Conservation (phyloP, 768 basidiomycete genomes). For the Thelephora aurantiotincta region DNA sequence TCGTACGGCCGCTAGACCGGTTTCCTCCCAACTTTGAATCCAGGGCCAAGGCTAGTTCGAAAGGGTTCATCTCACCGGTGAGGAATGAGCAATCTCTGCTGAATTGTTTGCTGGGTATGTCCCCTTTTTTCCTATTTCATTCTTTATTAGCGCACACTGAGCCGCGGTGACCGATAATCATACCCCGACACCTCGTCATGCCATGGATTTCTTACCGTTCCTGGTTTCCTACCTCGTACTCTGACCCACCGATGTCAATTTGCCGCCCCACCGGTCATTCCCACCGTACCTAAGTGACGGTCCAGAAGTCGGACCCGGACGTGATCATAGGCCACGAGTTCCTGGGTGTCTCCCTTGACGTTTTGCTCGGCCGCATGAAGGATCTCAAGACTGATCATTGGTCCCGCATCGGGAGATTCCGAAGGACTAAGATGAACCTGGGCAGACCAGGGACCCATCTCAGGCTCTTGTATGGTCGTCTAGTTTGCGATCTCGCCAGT, state of each 20-base stretch:
- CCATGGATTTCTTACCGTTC: too few relatives aligned
- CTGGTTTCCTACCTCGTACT: too few relatives aligned
- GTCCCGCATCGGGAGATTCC: slow-evolving; percentile 86
- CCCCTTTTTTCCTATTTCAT: neutral
- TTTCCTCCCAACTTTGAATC: slow-evolving; percentile 80
- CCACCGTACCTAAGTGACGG: slow-evolving; percentile 26
- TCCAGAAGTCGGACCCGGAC: slow-evolving; percentile 86
- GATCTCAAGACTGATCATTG: slow-evolving; percentile 87
- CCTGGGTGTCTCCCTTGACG: slow-evolving; percentile 77
- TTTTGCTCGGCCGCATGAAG: slow-evolving; percentile 81
- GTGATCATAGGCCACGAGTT: slow-evolving; percentile 94
- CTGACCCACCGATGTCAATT: neutral
- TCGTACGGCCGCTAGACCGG: slow-evolving; percentile 77
- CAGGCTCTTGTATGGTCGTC: slow-evolving; percentile 67
- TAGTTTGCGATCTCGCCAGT: slow-evolving; percentile 87
- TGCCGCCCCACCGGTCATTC: neutral
- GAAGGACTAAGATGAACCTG: slow-evolving; percentile 67
- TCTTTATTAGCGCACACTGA: neutral
- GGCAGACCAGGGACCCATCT: slow-evolving; percentile 77
- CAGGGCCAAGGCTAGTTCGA: slow-evolving; percentile 45
- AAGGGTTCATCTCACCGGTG: slow-evolving; percentile 58
- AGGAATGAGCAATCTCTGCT: slow-evolving; percentile 79
- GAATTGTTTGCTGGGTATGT: slow-evolving; percentile 60
- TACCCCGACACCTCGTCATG: too few relatives aligned
- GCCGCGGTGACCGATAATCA: neutral